A percentile compares a stretch with the other conserved stretches of the same genome.
Conservation (phyloP, 1,284 basidiomycete species). For the Trichosporon sp. region DNA sequence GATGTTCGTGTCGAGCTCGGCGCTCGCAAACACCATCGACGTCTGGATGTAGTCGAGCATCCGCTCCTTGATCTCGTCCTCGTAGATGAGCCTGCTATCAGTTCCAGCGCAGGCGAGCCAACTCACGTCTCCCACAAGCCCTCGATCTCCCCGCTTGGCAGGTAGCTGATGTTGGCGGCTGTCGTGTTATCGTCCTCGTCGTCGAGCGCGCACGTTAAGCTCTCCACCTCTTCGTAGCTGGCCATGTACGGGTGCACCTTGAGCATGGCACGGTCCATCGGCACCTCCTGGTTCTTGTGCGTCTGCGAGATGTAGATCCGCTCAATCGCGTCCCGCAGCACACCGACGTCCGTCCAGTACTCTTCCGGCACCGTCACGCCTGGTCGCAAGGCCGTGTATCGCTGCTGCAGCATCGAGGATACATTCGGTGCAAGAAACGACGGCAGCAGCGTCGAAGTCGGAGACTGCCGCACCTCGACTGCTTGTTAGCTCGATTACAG, state of each 20-base stretch:
- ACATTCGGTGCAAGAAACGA: constrained; percentile 19
- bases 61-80: constrained; percentile 82
- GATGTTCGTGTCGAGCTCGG: constrained; percentile 84
- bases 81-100: constrained; percentile 75
- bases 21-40: constrained; percentile 85
- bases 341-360: constrained; percentile 60
- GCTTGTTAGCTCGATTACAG: constrained; percentile 23
- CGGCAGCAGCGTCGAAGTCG: background rate
- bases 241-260: constrained; percentile 87
- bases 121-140: constrained; percentile 74
- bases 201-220: constrained; percentile 57
- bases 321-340: constrained; percentile 74
- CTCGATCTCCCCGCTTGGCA: constrained; percentile 80
- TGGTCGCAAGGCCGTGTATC: constrained; percentile 11
- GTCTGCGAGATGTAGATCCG: constrained; percentile 67
- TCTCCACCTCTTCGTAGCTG: constrained; percentile 73
- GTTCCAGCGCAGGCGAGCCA: background rate
- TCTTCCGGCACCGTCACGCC: constrained; percentile 24
- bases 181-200: constrained; percentile 74
- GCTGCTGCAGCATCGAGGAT: constrained; percentile 18
- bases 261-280: constrained; percentile 54
- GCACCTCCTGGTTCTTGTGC: background rate
- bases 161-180: constrained; percentile 80
- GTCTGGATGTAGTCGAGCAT: constrained; percentile 93
- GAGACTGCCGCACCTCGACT: constrained; percentile 75